Evolutionary conservation across 768 basidiomycete genomes (phyloP), one percentile per base, ranked within the genome.

Genomic region (Dentipellis sp.): DNA sequence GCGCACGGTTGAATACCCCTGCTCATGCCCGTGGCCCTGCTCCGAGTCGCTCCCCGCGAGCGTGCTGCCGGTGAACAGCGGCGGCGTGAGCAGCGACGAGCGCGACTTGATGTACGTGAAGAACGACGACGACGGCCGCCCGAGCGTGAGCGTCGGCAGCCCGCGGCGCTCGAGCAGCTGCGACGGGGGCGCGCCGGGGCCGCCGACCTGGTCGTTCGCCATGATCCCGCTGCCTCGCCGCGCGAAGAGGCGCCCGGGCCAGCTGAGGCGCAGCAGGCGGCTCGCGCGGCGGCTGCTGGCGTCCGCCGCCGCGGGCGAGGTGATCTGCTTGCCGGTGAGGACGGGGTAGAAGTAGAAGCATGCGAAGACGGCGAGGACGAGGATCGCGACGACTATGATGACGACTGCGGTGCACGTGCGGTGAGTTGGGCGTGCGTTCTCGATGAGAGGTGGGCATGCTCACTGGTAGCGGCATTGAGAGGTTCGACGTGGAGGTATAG

Each of bases 271-370:
- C n/a, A n/a, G n/a, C n/a, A n/a, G n/a, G n/a, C n/a, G n/a, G n/a
- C n/a, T n/a, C n/a, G n/a, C n/a, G n/a, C 0, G n/a, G 50, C 34
- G 50, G 11, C 12, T 16, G 50, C 35, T 34, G 4, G 50, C 22
- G 29, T 16, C 19, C 12, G 23, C 14, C 0, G 52, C 19, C n/a
- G 51, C 16, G 34, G 38, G 40, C 48, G 35, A n/a, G 23, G 22
- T 2, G 4, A 10, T 12, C n/a, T 40, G n/a, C 45, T 23, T 23
- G 23, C 46, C 40, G 16, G 11, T 34, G 42, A 59, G 10, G 12
- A 49, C 17, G 14, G 60, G 60, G 29, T 59, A 56, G 50, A 56
- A 9, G 55, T 59, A 61, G 50, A 58, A 61, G 23, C 53, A 42
- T 6, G 59, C 36, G 50, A 59, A 58, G 6, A 55, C 23, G 38